phyloP scores from a whole-genome alignment of 2,329 filamentous ascomycete genomes.

The Pyrenophora graminea region DNA sequence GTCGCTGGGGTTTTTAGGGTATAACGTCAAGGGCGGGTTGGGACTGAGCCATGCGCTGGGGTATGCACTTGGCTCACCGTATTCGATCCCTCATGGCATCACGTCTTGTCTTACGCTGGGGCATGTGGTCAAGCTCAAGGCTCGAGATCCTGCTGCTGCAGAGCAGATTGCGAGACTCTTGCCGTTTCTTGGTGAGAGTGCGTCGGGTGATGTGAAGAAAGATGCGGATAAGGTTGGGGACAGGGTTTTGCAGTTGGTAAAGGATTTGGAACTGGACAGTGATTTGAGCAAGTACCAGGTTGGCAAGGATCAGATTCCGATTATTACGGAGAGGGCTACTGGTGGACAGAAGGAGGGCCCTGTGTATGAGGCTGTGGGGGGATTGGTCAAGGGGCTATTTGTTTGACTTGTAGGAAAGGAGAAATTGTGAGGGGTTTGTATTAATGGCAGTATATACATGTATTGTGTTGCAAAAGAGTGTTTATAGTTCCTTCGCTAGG shows the following conservation, averaged over 20 bases:
- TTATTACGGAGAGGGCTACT: conserved; percentile 53
- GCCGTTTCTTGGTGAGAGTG: conserved; percentile 49
- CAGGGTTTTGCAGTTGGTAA: conserved; percentile 51
- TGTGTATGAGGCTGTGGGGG: conserved; percentile 50
- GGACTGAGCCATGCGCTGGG: conserved; percentile 55
- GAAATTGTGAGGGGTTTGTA: too few relatives aligned
- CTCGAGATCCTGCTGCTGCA: conserved; percentile 50
- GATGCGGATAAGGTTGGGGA: conserved; percentile 54
- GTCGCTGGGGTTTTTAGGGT: conserved; percentile 55
- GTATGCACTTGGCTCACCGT: conserved; percentile 60
- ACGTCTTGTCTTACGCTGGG: conserved; percentile 60
- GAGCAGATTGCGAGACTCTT: conserved; percentile 52
- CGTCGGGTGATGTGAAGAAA: conserved; percentile 47
- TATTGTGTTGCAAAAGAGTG: too few relatives aligned
- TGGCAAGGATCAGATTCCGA: conserved; percentile 47
- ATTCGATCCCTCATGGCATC: conserved; percentile 61
- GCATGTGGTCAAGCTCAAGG: conserved; percentile 59
- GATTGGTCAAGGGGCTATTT: conserved; percentile 51
- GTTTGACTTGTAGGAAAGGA: neutral
- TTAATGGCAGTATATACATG: too few relatives aligned
- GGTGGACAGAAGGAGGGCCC: conserved; percentile 49
- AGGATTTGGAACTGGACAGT: conserved; percentile 50
- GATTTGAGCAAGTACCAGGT: conserved; percentile 54
- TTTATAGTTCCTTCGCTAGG: too few relatives aligned
- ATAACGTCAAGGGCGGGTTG: conserved; percentile 56